These are phyloP conservation scores for Aspergillus sp. DNA, from an alignment of 2,329 filamentous ascomycete genomes.

Conservation along the genomic window DNA sequence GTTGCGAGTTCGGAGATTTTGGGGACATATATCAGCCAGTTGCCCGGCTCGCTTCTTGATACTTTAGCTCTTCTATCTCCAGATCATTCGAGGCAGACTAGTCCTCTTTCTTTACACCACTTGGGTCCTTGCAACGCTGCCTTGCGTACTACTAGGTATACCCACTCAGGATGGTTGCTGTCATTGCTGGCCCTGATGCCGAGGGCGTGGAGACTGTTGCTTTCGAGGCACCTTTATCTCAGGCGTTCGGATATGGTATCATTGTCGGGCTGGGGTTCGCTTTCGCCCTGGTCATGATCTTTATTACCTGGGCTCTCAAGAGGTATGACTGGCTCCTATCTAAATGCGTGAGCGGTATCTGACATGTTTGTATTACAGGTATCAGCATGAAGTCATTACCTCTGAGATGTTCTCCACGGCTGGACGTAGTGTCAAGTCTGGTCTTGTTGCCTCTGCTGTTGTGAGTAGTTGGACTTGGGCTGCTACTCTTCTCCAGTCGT, in stretches of 20 bases:
- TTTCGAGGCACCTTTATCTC: constrained; percentile 45
- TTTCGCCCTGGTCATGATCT: constrained; percentile 76
- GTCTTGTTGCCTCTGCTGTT: constrained; percentile 85
- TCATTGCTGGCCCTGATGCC: constrained; percentile 2
- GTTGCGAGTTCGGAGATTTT: constrained; percentile 27
- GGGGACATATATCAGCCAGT: constrained; percentile 16
- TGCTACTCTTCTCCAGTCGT: constrained; percentile 77
- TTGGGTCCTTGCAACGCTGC: not conserved
- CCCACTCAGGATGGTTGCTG: constrained; percentile 1
- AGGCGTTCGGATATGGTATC: constrained; percentile 77
- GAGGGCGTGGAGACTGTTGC: constrained; percentile 26
- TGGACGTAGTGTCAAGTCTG: constrained; percentile 85
- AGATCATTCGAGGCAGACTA: not conserved
- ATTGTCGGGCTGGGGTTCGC: constrained; percentile 74
- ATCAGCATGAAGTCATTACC: constrained; percentile 77
- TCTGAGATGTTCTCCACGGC: constrained; percentile 93
- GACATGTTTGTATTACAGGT: constrained; percentile 43
- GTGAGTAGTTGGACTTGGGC: constrained; percentile 95
- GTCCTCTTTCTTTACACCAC: not conserved
- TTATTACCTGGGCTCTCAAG: constrained; percentile 72
- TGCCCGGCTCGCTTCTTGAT: not conserved
- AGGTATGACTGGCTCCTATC: constrained; percentile 43
- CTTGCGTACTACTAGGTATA: not conserved
- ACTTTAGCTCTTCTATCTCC: not conserved
- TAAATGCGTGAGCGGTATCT: constrained; percentile 1